Evolutionary conservation across 2,329 filamentous ascomycete genomes (phyloP).

Genomic region (Phialophora expanda): DNA sequence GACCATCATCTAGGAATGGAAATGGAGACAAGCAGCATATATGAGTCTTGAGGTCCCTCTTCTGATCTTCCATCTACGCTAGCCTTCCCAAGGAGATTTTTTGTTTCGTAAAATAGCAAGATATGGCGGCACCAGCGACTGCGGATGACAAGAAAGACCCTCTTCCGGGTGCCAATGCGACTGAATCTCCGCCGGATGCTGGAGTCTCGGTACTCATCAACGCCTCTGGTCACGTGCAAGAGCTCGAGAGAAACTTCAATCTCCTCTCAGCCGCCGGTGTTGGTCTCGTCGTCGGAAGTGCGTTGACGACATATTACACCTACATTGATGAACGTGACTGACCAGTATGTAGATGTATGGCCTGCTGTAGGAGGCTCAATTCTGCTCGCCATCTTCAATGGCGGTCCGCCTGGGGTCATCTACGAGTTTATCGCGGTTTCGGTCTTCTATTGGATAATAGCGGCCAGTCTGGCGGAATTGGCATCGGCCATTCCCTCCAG

Average conservation of each 20-base stretch:
- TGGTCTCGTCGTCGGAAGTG: slow-evolving; percentile 66
- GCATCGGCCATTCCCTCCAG: slow-evolving; percentile 66
- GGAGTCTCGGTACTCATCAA: slow-evolving; percentile 52
- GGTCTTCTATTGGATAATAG: slow-evolving; percentile 63
- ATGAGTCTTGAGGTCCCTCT: slow-evolving; percentile 8
- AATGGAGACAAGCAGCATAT: slow-evolving; percentile 2
- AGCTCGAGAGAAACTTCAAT: slow-evolving; percentile 67
- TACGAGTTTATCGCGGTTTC: slow-evolving; percentile 63
- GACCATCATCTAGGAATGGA: neutral
- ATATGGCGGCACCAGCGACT: slow-evolving; percentile 14
- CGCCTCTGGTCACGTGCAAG: slow-evolving; percentile 67
- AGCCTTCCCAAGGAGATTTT: neutral
- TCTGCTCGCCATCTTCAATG: slow-evolving; percentile 52
- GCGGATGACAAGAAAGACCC: slow-evolving; percentile 15
- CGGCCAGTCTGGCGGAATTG: slow-evolving; percentile 65
- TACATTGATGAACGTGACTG: neutral
- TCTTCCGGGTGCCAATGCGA: slow-evolving; percentile 3
- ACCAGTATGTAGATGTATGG: slow-evolving; percentile 54
- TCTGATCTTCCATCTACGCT: neutral
- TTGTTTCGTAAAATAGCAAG: neutral
- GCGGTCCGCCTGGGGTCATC: slow-evolving; percentile 65
- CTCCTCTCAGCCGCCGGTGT: slow-evolving; percentile 64
- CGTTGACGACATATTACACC: neutral
- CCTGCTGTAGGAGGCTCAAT: slow-evolving; percentile 64
- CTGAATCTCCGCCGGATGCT: slow-evolving; percentile 7